A percentile compares a stretch with the other conserved stretches of the same genome.
These are phyloP conservation scores for Colletotrichum destructivum DNA, from an alignment of 2,329 filamentous ascomycete species.

Conservation along the genomic window DNA sequence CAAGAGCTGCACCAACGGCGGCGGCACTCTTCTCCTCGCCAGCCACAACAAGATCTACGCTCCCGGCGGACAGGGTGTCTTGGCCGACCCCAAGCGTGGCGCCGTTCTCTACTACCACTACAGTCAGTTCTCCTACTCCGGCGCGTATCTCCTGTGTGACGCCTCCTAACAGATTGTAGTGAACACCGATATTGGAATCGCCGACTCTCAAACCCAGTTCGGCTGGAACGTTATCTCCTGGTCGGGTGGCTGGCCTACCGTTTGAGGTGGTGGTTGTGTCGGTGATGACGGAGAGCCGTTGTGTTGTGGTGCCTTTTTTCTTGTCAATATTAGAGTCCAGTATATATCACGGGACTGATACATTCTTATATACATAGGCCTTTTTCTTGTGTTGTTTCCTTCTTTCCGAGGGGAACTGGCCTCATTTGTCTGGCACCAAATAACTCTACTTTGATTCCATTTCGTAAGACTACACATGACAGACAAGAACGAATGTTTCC, in stretches of 20 bases:
- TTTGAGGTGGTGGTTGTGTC: slow-evolving; percentile 10
- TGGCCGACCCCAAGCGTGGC: slow-evolving; percentile 50
- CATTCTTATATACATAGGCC: not conserved
- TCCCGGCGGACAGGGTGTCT: slow-evolving; percentile 72
- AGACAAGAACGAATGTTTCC: no score
- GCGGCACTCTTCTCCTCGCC: slow-evolving; percentile 73
- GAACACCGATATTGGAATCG: slow-evolving; percentile 52
- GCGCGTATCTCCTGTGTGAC: not conserved
- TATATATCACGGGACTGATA: slow-evolving; percentile 6
- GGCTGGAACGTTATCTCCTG: slow-evolving; percentile 67
- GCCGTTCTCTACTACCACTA: slow-evolving; percentile 62
- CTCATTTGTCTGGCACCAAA: no score
- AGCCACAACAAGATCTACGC: slow-evolving; percentile 74
- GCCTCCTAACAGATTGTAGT: slow-evolving; percentile 39
- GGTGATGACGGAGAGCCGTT: not conserved
- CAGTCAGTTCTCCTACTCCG: not conserved
- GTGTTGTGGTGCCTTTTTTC: not conserved
- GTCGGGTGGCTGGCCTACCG: slow-evolving; percentile 63
- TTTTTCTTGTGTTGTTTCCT: not conserved
- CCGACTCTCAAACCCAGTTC: slow-evolving; percentile 62
- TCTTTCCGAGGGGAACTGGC: no score
- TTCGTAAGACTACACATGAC: no score
- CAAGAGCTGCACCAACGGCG: slow-evolving; percentile 68
- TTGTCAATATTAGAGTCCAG: slow-evolving; percentile 26
- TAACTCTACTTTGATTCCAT: no score